phyloP scores from a whole-genome alignment of 371 early-diverging fungal species.

The Actinomucor elegans region DNA sequence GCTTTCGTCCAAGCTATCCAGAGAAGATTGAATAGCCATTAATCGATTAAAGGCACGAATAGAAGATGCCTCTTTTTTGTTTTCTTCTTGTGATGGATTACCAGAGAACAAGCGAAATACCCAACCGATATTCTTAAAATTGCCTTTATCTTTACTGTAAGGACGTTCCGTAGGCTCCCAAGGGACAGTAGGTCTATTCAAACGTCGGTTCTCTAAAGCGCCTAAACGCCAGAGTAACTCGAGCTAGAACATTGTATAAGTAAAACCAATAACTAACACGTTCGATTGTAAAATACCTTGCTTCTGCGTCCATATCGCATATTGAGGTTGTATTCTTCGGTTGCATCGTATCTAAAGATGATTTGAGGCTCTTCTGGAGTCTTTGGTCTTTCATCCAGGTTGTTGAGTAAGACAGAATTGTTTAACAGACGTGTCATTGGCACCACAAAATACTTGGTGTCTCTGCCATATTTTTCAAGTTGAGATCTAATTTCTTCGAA shows the following conservation, averaged over 20 bases:
- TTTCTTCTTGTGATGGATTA: slow-evolving; percentile 65
- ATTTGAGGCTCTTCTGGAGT: slow-evolving; percentile 73
- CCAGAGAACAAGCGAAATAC: slow-evolving; percentile 70
- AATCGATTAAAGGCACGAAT: slow-evolving; percentile 68
- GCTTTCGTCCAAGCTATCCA: slow-evolving; percentile 66
- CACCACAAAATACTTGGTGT: slow-evolving; percentile 64
- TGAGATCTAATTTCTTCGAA: slow-evolving; percentile 63
- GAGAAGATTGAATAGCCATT: slow-evolving; percentile 62
- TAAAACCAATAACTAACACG: neutral
- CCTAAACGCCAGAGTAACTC: slow-evolving; percentile 69
- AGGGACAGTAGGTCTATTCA: slow-evolving; percentile 62
- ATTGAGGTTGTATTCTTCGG: slow-evolving; percentile 60
- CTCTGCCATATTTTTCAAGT: slow-evolving; percentile 47
- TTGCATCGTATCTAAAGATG: slow-evolving; percentile 63
- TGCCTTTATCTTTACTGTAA: slow-evolving; percentile 55
- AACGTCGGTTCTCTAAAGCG: slow-evolving; percentile 53
- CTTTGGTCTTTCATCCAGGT: slow-evolving; percentile 57
- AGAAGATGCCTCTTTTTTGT: slow-evolving; percentile 61
- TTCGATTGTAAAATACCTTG: too few relatives aligned
- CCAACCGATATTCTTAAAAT: slow-evolving; percentile 69
- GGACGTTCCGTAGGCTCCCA: slow-evolving; percentile 61
- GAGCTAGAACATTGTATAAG: slow-evolving; percentile 34
- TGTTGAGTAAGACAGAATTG: slow-evolving; percentile 56
- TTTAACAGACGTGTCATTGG: slow-evolving; percentile 70
- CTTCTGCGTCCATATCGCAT: slow-evolving; percentile 76